Conservation (phyloP, 805 yeast species). For the Spathaspora girioi region DNA sequence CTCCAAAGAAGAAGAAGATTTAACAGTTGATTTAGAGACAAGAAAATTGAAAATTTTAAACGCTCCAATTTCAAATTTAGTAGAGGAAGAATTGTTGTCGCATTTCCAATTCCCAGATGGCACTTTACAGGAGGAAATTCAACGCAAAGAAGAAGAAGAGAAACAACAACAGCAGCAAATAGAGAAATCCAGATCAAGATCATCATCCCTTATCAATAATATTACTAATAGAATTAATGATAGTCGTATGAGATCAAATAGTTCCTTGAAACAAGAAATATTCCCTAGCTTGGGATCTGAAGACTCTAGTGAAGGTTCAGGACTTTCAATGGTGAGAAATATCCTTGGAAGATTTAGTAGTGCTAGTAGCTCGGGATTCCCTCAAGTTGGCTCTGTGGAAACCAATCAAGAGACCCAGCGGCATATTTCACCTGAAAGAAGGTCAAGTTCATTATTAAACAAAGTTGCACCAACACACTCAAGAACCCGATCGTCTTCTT, state of each 20-base stretch:
- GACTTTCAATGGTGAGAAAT: constrained; percentile 30
- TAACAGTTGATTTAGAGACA: constrained; percentile 1
- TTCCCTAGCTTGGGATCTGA: constrained; percentile 20
- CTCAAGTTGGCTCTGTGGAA: constrained; percentile 10
- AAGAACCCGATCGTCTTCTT: constrained; percentile 37
- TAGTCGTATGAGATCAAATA: constrained; percentile 32
- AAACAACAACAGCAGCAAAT: constrained; percentile 3
- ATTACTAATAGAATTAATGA: constrained; percentile 29
- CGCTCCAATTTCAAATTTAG: constrained; percentile 23
- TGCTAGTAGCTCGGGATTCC: constrained; percentile 21
- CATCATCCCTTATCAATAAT: constrained; percentile 36
- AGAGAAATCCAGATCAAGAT: constrained; percentile 26
- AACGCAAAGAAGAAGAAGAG: constrained; percentile 8
- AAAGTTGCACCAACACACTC: constrained; percentile 32
- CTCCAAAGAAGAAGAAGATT: constrained; percentile 5
- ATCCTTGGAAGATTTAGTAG: constrained; percentile 31
- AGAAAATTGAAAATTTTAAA: constrained; percentile 13
- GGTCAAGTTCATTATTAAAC: constrained; percentile 21
- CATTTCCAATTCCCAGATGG: constrained; percentile 28
- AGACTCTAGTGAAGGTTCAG: constrained; percentile 16
- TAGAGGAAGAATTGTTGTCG: constrained; percentile 24
- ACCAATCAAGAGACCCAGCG: background rate
- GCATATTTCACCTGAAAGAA: background rate
- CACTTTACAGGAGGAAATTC: constrained; percentile 15
- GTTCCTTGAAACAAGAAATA: constrained; percentile 25